Evolutionary conservation across 192 early-diverging fungal species (phyloP), one percentile per base, ranked within the genome.

Genomic region (Podila verticillata): DNA sequence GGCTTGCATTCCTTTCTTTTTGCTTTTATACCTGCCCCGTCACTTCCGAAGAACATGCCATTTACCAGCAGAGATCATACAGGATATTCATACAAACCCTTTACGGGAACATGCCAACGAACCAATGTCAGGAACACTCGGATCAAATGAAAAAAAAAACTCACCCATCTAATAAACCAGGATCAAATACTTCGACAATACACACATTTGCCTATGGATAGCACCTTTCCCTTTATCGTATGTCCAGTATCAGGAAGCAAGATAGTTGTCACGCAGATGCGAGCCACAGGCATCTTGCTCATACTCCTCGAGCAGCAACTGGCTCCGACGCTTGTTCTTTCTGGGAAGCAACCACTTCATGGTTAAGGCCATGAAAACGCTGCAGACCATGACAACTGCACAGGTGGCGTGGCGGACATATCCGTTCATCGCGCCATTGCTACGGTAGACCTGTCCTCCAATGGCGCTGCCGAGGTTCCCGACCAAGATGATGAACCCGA

Each of bases 401-500:
- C 48, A 48, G 20, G 20, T 48, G 48, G 10, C 9, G 20, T 48
- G 48, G 20, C 48, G 48, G 48, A 48, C 20, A 48, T 48, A 6
- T 19, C 48, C 48, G 20, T 48, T 12, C 7, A 47, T 15, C 48
- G 48, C 57, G 12, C 90, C 90, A 7, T 83, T 74, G 28, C 70
- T 34, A 61, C 89, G 87, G 75, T 91, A 93, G 5, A 93, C 86
- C 57, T 92, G 91, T 3, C 89, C 88, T 56, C 85, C 89, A 30
- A 93, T 84, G 13, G 84, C 84, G 36, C 90, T 90, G 72, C 90
- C 89, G 51, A 88, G 67, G 64, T 93, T 90, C 22, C 88, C 91
- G 62, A 88, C 83, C 9, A 81, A 83, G 65, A 90, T 87, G 34
- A 89, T 74, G 63, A 91, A 80, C 48, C 89, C 90, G 12, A 82